Percentiles rank a stretch among this genome's conserved stretches.
Evolutionary conservation across 164 flowering plant species (phyloP).

Genomic region (Stephania japonica): DNA sequence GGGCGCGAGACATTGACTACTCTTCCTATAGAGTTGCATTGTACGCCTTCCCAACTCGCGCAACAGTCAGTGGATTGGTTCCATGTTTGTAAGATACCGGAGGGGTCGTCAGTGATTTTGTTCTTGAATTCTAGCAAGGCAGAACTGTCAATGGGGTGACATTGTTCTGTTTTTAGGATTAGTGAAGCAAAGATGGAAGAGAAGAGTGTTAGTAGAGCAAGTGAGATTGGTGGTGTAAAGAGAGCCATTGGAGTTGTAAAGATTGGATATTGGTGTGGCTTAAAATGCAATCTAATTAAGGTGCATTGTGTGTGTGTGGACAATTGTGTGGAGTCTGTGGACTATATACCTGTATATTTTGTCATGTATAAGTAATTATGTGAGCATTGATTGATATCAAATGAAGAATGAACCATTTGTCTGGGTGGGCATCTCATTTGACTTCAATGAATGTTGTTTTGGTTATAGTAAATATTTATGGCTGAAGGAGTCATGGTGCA

Average conservation of each 20-base stretch:
- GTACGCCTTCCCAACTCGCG: conserved; percentile 51
- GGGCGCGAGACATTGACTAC: conserved; percentile 53
- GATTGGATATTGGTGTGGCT: background rate
- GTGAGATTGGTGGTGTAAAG: background rate
- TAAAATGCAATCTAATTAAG: background rate
- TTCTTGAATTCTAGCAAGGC: conserved; percentile 55
- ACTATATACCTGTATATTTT: no score
- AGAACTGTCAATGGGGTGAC: conserved; percentile 36
- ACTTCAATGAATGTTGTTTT: no score
- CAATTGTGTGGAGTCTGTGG: no score
- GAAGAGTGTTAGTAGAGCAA: conserved; percentile 10
- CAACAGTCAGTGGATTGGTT: conserved; percentile 45
- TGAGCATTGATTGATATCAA: background rate
- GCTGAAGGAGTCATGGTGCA: no score
- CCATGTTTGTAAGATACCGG: conserved; percentile 42
- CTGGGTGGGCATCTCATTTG: no score
- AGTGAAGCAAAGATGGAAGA: conserved; percentile 1
- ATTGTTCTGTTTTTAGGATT: conserved; percentile 16
- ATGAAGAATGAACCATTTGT: background rate
- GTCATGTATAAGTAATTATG: background rate
- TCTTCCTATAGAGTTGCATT: conserved; percentile 39
- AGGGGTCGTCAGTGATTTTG: conserved; percentile 48
- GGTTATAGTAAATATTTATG: no score
- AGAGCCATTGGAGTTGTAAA: conserved; percentile 1
- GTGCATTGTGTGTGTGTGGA: background rate